Base-by-base conservation (phyloP, 1,284 basidiomycete species). In the Trichosporon coremiiforme region DNA sequence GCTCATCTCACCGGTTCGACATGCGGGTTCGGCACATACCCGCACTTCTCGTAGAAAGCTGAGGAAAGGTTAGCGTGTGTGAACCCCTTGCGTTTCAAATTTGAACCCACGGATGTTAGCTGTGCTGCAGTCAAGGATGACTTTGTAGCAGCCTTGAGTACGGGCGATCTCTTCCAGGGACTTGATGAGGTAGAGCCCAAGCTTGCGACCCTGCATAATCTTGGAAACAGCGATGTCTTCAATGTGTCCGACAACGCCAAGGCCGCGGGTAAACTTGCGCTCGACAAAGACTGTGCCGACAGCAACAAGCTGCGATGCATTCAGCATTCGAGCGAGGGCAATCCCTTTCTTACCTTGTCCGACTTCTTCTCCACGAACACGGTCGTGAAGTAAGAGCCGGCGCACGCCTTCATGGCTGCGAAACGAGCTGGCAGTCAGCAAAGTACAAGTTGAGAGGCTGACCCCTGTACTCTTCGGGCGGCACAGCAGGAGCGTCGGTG, bases 11-110 rank as follows among this genome's bases (percentile, higher is more conserved):
- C 9, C 31, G 22, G 9, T 4, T 15, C 5, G 31, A 25, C 31
- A n/a, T n/a, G 15, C 17, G 12, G 25, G 4, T 31, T 10, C 4
- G 17, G 41, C 12, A 62, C 57, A 4, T n/a, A 62, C 57, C 95
- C 95, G 81, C 96, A 99, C 84, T 98, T 98, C 84, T 94, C 87
- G 83, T 99, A 99, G 85, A 99, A 99, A 0, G 93, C 94, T 95
- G 80, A 36, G 10, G 25, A 25, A 38, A 4, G 10, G 67, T 67
- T 29, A 71, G 68, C 62, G 29, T 25, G 25, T 25, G 25, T 25
- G 10, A 71, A n/a, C 17, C 5, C 55, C 7, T 29, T 5, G 55
- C 15, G 15, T 33, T 4, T 17, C 55, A 17, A 6, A 7, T 8
- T 31, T 15, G 8, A 0, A 66, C 94, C 84, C 81, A 97, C 95